Evolutionary conservation across 768 basidiomycete genomes (phyloP).

Genomic region (Rhodosporidiobolus sp.): DNA sequence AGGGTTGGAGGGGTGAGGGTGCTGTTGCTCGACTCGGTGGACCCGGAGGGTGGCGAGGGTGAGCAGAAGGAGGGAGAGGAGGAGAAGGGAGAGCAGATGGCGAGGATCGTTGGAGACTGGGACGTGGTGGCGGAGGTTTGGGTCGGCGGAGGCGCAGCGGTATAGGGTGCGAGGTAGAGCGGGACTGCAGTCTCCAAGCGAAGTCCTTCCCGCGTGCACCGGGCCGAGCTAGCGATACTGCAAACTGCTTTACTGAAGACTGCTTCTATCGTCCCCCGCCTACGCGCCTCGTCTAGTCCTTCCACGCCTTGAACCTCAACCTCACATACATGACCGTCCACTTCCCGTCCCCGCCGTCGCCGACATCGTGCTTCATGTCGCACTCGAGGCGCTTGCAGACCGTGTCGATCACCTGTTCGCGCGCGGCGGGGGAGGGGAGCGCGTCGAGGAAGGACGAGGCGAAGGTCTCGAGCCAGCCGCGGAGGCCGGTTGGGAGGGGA

Average conservation of each 20-base stretch:
- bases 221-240: too few species aligned
- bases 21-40: background rate
- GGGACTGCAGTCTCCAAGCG: too few species aligned
- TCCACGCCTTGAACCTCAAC: constrained; percentile 55
- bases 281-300: constrained; percentile 5
- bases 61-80: too few species aligned
- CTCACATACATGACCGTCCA: constrained; percentile 74
- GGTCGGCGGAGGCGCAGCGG: too few species aligned
- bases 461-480: constrained; percentile 69
- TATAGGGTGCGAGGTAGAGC: too few species aligned
- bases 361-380: constrained; percentile 22
- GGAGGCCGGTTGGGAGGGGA: constrained; percentile 46
- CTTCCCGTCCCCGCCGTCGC: constrained; percentile 47
- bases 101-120: too few species aligned
- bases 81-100: too few species aligned
- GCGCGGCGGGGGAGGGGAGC: constrained; percentile 56
- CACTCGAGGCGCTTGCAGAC: constrained; percentile 37
- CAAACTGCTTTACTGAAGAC: background rate
- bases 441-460: constrained; percentile 59
- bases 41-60: too few species aligned
- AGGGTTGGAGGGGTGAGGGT: constrained; percentile 7
- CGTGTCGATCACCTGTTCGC: constrained; percentile 58
- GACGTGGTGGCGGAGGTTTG: too few species aligned
- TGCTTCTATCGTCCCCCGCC: background rate
- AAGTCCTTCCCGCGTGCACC: too few species aligned